Evolutionary conservation across 2,329 filamentous ascomycete species (phyloP).

Genomic region (Colletotrichum trifolii): DNA sequence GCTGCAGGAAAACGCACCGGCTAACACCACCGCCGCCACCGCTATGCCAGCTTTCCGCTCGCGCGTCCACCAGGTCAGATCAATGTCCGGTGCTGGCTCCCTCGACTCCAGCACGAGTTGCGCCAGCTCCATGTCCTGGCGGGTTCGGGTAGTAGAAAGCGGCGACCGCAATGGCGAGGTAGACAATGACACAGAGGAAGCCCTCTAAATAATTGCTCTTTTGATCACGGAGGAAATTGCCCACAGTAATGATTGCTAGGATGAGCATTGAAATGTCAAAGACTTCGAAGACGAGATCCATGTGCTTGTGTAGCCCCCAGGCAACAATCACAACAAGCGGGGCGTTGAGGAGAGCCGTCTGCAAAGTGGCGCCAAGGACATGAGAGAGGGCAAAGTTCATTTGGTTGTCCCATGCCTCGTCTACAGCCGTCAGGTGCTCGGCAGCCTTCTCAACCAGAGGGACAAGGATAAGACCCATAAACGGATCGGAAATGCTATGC

Average conservation of each 20-base stretch:
- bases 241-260: constrained; percentile 85
- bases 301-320: constrained; percentile 77
- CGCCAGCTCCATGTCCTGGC: constrained; percentile 16
- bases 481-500: constrained; percentile 60
- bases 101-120: constrained; percentile 14
- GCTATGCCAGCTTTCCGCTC: too few species aligned
- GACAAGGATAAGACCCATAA: constrained; percentile 79
- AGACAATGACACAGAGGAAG: constrained; percentile 77
- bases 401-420: constrained; percentile 85
- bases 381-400: constrained; percentile 90
- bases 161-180: constrained; percentile 69
- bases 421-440: constrained; percentile 84
- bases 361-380: constrained; percentile 86
- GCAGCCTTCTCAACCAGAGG: constrained; percentile 88
- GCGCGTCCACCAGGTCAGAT: not conserved
- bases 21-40: too few species aligned
- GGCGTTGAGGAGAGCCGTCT: constrained; percentile 89
- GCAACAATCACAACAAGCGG: constrained; percentile 85
- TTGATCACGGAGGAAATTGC: constrained; percentile 86
- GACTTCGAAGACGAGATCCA: constrained; percentile 87
- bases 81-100: constrained; percentile 6
- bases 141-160: constrained; percentile 67
- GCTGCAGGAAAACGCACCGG: too few species aligned
- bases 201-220: constrained; percentile 94
- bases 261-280: constrained; percentile 88